Conservation (phyloP, 352 stramenopile genomes). For the Phytophthora niederhauseri region DNA sequence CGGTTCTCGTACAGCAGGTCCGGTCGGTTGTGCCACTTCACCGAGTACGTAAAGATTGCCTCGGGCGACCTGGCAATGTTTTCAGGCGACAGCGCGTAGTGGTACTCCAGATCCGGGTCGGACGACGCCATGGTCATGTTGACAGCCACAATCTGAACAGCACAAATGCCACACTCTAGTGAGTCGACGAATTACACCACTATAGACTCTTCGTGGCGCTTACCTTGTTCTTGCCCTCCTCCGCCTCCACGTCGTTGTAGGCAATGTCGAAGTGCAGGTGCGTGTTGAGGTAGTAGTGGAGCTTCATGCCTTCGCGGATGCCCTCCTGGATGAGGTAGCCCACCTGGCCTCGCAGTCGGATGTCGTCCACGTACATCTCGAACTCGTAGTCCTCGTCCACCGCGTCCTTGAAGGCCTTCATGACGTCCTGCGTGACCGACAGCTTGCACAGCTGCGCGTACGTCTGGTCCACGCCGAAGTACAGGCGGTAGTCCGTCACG, state of each 20-base stretch:
- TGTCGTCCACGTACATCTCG: constrained; percentile 98
- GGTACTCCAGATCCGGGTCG: constrained; percentile 63
- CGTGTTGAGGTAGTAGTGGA: constrained; percentile 94
- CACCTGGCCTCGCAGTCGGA: constrained; percentile 96
- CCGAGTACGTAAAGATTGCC: constrained; percentile 95
- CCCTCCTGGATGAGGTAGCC: constrained; percentile 87
- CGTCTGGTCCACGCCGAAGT: constrained; percentile 80
- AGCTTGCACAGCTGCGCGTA: constrained; percentile 93
- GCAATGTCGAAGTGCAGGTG: constrained; percentile 97
- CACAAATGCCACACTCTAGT: background rate
- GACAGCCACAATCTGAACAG: constrained; percentile 62
- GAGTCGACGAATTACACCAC: background rate
- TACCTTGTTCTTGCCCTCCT: constrained; percentile 85
- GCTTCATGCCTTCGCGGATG: constrained; percentile 53
- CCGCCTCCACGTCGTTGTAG: constrained; percentile 90
- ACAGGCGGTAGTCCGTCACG: constrained; percentile 83
- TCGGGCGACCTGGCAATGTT: constrained; percentile 55
- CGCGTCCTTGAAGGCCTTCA: constrained; percentile 94
- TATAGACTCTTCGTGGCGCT: background rate
- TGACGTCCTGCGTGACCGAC: constrained; percentile 69
- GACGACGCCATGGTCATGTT: constrained; percentile 72
- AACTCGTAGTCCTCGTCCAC: constrained; percentile 99
- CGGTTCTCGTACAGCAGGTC: constrained; percentile 91
- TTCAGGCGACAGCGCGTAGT: constrained; percentile 54
- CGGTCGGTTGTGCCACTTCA: constrained; percentile 93